Evolutionary conservation across 2,329 filamentous ascomycete species (phyloP), one percentile per base, ranked within the genome.

Genomic region (Ophiostoma populinum): DNA sequence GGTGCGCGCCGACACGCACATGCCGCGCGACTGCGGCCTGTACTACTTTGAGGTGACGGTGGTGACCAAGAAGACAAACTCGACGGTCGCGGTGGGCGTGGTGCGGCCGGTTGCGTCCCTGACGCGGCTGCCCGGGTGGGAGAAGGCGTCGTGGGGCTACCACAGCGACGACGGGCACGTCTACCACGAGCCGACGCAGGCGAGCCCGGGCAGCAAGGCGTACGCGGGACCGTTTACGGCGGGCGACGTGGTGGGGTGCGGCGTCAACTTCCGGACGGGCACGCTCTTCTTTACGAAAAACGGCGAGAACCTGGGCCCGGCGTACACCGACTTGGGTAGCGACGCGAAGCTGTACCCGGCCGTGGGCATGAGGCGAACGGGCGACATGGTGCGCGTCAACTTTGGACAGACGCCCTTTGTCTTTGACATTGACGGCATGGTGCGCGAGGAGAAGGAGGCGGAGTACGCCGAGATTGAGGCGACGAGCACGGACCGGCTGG

Each of bases 381-480:
- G 70, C 29, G 74, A 79, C 47, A 63, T 70, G 44, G 51, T 79
- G 39, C 56, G 62, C 40, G 68, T 63, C 44, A 80, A 80, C 48
- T 79, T 80, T 55, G 74, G 74, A 31, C 71, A 77, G 53, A 69
- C 67, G 35, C 79, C 80, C 4, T 95, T 95, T 53, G 67, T 82
- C 29, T 98, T 79, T 56, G 81, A 94, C 52, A 95, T 98, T 46
- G 82, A 94, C 54, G 69, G 70, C 40, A 70, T 90, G 65, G 77
- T 93, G 60, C n/a, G n/a, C n/a, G n/a, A n/a, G n/a, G n/a, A 80
- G 70, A 59, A 63, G 45, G 7, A 28, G 26, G 26, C 6, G 2
- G 75, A 83, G 52, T 68, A 68, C 48, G 48, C 53, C n/a, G 57
- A 78, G 17, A 81, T 92, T 24, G 51, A 59, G 22, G 48, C 50